phyloP scores from a whole-genome alignment of 139 green algal genomes.

The Microglena sp. region DNA sequence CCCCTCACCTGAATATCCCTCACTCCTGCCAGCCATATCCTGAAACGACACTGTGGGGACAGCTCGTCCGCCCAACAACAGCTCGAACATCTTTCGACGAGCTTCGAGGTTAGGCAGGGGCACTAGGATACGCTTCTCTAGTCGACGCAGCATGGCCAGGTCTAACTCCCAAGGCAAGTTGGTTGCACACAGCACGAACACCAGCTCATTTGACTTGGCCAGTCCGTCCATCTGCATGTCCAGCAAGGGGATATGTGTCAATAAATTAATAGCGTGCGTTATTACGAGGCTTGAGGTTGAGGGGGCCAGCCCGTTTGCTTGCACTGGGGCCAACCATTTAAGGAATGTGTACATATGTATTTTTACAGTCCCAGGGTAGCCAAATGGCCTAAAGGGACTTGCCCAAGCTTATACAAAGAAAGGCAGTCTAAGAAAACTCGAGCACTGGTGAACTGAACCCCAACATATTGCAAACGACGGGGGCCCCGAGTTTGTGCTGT shows the following conservation, averaged over 20 bases:
- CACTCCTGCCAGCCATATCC: slow-evolving; percentile 18
- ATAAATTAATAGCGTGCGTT: background rate
- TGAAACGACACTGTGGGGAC: slow-evolving; percentile 19
- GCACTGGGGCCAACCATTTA: background rate
- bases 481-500: too few species aligned
- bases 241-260: background rate
- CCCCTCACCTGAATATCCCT: slow-evolving; percentile 26
- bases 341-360: background rate
- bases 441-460: too few species aligned
- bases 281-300: background rate
- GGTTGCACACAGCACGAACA: slow-evolving; percentile 52
- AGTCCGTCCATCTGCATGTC: slow-evolving; percentile 48
- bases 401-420: too few species aligned
- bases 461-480: too few species aligned
- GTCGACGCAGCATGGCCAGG: slow-evolving; percentile 36
- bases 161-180: slow-evolving; percentile 57
- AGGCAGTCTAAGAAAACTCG: too few species aligned
- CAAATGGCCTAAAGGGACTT: too few species aligned
- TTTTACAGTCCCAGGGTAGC: too few species aligned
- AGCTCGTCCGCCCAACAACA: slow-evolving; percentile 23
- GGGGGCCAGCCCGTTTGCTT: too few species aligned
- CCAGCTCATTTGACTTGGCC: slow-evolving; percentile 24
- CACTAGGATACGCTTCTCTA: slow-evolving; percentile 51
- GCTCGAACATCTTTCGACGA: slow-evolving; percentile 25
- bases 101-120: slow-evolving; percentile 29